phyloP scores from a whole-genome alignment of 2,329 filamentous ascomycete species.

The Dichotomopilus funicola region DNA sequence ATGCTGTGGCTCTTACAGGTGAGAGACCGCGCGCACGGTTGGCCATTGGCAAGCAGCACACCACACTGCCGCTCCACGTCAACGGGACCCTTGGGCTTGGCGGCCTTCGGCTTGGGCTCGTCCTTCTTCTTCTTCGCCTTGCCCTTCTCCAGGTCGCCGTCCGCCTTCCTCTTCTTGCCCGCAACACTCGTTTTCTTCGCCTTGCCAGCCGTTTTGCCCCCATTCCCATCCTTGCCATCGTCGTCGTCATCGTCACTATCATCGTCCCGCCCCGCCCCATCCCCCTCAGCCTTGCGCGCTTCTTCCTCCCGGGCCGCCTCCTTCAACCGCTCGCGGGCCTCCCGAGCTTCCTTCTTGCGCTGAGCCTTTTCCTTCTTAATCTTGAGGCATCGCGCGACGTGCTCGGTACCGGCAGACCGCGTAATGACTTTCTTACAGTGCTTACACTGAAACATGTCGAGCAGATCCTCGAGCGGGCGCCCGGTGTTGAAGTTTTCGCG shows the following conservation, averaged over 20 bases:
- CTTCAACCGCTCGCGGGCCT: constrained; percentile 60
- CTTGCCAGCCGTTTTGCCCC: constrained; percentile 50
- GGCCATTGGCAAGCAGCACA: constrained; percentile 76
- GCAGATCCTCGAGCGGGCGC: constrained; percentile 70
- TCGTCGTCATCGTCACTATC: constrained; percentile 45
- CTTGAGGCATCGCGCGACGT: constrained; percentile 77
- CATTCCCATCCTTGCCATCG: constrained; percentile 36
- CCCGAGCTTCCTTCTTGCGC: constrained; percentile 67
- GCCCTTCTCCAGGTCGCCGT: constrained; percentile 71
- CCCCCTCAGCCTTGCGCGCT: constrained; percentile 44
- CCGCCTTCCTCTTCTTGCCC: constrained; percentile 73
- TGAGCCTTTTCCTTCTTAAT: constrained; percentile 78
- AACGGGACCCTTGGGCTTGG: constrained; percentile 86
- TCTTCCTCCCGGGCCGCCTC: constrained; percentile 55
- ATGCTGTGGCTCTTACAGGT: constrained; percentile 96
- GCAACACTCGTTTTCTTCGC: constrained; percentile 54
- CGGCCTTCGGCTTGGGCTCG: constrained; percentile 73
- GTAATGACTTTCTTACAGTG: constrained; percentile 88
- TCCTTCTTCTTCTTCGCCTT: constrained; percentile 96
- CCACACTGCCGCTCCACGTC: constrained; percentile 93
- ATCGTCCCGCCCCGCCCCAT: constrained; percentile 40
- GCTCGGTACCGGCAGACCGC: constrained; percentile 65
- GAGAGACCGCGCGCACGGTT: constrained; percentile 77
- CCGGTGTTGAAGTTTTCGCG: constrained; percentile 76
- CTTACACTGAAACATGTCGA: constrained; percentile 80